phyloP scores from a whole-genome alignment of 106 monocot genomes.

The Acorus gramineus region DNA sequence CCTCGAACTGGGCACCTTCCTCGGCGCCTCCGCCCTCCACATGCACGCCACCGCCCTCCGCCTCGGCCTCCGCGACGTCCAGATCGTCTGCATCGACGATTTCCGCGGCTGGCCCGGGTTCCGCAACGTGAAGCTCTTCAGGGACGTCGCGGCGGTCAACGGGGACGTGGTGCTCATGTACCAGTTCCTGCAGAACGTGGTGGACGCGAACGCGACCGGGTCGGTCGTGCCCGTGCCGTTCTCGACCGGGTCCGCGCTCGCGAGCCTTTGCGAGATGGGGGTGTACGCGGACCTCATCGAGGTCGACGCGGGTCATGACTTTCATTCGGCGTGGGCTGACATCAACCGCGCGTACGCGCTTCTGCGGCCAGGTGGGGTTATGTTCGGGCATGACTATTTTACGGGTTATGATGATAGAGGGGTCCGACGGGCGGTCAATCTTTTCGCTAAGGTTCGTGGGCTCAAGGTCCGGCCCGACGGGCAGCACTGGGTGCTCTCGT shows the following conservation, averaged over 20 bases:
- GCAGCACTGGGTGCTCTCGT: conserved; percentile 67
- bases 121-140: conserved; percentile 10
- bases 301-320: conserved; percentile 83
- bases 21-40: conserved; percentile 82
- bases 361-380: conserved; percentile 47
- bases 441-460: conserved; percentile 39
- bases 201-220: conserved; percentile 16
- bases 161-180: conserved; percentile 44
- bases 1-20: conserved; percentile 72
- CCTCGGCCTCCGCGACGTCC: conserved; percentile 24
- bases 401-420: conserved; percentile 40
- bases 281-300: conserved; percentile 60
- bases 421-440: conserved; percentile 48
- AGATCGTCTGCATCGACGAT: conserved; percentile 72
- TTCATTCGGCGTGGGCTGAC: conserved; percentile 69
- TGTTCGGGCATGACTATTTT: conserved; percentile 64
- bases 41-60: conserved; percentile 44
- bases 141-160: conserved; percentile 6
- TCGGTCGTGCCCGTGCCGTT: conserved; percentile 51
- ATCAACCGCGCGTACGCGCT: conserved; percentile 57
- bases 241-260: conserved; percentile 42
- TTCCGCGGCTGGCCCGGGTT: conserved; percentile 72
- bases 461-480: conserved; percentile 40
- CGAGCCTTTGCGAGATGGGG: conserved; percentile 51
- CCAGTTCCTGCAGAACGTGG: conserved; percentile 59